These are phyloP conservation scores for Aspergillus sp. DNA, from an alignment of 2,329 filamentous ascomycete genomes.

Conservation along the genomic window DNA sequence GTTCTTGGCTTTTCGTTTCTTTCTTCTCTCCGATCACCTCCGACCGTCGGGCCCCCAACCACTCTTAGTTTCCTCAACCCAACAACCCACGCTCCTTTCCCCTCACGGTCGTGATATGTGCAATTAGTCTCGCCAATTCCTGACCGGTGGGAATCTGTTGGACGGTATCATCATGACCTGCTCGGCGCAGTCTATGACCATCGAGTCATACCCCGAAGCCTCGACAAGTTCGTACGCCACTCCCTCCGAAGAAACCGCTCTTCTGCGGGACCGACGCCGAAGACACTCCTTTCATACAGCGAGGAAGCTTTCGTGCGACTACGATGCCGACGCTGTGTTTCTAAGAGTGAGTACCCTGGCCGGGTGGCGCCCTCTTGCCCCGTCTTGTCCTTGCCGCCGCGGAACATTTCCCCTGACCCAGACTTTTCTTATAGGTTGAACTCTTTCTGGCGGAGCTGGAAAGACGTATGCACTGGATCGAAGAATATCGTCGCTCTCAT, in stretches of 20 bases:
- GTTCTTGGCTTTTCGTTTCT: conserved; percentile 3
- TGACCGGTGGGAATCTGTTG: conserved; percentile 2
- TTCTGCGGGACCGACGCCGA: conserved; percentile 41
- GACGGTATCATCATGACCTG: conserved; percentile 35
- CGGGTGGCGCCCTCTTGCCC: neutral
- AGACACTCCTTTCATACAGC: conserved; percentile 47
- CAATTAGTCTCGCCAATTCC: conserved; percentile 6
- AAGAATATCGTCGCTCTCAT: conserved; percentile 80
- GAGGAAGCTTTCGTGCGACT: conserved; percentile 44
- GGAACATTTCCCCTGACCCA: conserved; percentile 8
- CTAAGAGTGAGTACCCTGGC: conserved; percentile 33
- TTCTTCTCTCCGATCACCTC: conserved; percentile 5
- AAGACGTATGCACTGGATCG: conserved; percentile 80
- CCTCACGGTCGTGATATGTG: conserved; percentile 13
- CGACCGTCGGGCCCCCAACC: conserved; percentile 4
- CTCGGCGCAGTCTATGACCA: conserved; percentile 39
- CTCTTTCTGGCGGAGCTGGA: conserved; percentile 74
- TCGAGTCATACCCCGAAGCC: conserved; percentile 36
- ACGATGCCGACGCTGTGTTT: conserved; percentile 47
- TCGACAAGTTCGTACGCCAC: conserved; percentile 27
- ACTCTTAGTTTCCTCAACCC: neutral
- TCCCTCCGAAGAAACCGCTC: conserved; percentile 31
- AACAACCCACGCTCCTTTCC: neutral
- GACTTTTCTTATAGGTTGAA: conserved; percentile 37
- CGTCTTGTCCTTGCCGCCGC: neutral